These are phyloP conservation scores for Angomonas ambiguus DNA, from an alignment of 208 protist genomes.

Conservation along the genomic window DNA sequence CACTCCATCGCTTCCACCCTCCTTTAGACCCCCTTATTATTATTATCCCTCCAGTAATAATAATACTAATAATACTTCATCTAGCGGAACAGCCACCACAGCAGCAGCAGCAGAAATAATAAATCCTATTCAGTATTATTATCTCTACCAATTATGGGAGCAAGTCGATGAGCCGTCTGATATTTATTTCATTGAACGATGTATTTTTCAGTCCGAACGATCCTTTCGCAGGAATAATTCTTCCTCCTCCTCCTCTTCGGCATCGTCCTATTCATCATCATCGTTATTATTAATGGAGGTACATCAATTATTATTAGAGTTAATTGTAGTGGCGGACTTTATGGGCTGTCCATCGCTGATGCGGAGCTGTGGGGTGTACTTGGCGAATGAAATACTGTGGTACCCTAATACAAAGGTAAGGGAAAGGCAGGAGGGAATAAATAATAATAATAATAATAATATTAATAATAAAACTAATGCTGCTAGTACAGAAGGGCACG, in stretches of 20 bases:
- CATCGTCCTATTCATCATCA: too few species aligned
- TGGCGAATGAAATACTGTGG: neutral
- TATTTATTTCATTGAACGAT: neutral
- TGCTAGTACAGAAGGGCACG: too few species aligned
- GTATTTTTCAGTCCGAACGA: neutral
- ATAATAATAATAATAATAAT: neutral
- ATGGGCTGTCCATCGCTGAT: neutral
- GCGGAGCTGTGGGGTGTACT: neutral
- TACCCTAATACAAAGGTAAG: too few species aligned
- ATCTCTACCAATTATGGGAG: neutral
- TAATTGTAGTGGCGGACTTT: neutral
- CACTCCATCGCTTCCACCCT: too few species aligned
- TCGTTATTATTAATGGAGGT: too few species aligned
- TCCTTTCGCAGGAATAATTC: too few species aligned
- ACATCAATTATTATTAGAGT: neutral
- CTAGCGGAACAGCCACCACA: neutral
- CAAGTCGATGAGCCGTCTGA: neutral
- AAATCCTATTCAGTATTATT: too few species aligned
- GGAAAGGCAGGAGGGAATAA: too few species aligned
- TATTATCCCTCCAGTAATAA: neutral
- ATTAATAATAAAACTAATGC: neutral
- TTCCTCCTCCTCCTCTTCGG: too few species aligned
- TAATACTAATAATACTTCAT: slow-evolving; percentile 7
- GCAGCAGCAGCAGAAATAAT: too few species aligned
- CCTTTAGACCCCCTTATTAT: too few species aligned